phyloP scores from a whole-genome alignment of 2,329 filamentous ascomycete species.

The Penicillium sp. region DNA sequence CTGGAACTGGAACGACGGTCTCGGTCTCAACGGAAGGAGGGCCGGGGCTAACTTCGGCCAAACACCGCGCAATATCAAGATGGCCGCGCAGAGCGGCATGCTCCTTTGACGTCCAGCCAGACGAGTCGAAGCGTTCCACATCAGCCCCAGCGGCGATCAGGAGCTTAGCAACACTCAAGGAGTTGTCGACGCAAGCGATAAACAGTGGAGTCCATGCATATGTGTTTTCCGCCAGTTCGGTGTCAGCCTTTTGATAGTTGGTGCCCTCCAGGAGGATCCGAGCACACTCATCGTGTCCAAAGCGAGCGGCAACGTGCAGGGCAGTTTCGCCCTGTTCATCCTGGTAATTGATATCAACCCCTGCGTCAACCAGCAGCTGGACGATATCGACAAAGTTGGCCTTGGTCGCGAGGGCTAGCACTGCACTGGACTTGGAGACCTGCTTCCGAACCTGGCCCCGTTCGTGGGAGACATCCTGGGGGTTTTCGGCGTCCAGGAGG shows the following conservation, averaged over 20 bases:
- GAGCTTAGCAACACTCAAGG: constrained; percentile 69
- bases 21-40: constrained; percentile 35
- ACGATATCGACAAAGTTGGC: constrained; percentile 83
- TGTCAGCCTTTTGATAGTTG: constrained; percentile 66
- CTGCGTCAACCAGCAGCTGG: constrained; percentile 79
- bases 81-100: constrained; percentile 90
- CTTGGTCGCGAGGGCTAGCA: constrained; percentile 82
- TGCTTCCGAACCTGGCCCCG: constrained; percentile 65
- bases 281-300: constrained; percentile 79
- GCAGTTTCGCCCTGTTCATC: constrained; percentile 88
- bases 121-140: constrained; percentile 71
- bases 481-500: constrained; percentile 73
- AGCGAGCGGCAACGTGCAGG: constrained; percentile 84
- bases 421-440: constrained; percentile 79
- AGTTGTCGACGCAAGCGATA: constrained; percentile 86
- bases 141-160: constrained; percentile 77
- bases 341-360: constrained; percentile 89
- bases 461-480: constrained; percentile 46
- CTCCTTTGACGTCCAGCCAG: constrained; percentile 91
- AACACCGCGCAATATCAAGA: constrained; percentile 69
- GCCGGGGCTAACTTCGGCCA: constrained; percentile 58
- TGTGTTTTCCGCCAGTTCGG: constrained; percentile 74
- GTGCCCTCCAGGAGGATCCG: constrained; percentile 70
- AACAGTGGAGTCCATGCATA: constrained; percentile 97
- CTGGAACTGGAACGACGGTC: constrained; percentile 33